Base-by-base conservation (phyloP, 148 eudicot genomes). In the Chenopodium formosanum region DNA sequence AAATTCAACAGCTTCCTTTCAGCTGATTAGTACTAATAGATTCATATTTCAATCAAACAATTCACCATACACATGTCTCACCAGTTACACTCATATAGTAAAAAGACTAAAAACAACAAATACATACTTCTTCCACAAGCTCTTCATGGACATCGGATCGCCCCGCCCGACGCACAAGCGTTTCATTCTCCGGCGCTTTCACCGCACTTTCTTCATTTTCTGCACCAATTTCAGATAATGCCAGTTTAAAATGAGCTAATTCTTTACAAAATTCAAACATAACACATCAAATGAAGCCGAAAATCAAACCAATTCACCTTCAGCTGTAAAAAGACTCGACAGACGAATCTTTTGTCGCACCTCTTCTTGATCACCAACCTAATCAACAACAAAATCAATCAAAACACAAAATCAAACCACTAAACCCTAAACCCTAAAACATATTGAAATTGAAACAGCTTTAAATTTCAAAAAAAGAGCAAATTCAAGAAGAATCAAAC, bases 311-410 rank as follows among this genome's bases (percentile, higher is more conserved):
- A 2, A 44, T 66, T 23, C 44, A 90, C 92, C 91, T 84, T 86
- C 85, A 25, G 84, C 82, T 23, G 52, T 78, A 29, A 88, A 78
- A 64, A 88, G 87, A 71, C 89, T 82, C 1, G 90, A 86, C 5
- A 86, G 78, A n/a, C 85, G 83, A 70, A 83, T 84, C 81, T 76
- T 83, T 67, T 86, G 78, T 1, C 47, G 47, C 65, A 62, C 71
- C 8, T 82, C 83, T 63, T 80, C 90, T 89, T 88, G 78, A 71
- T 1, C 56, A 66, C 74, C 72, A 84, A 83, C 56, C 64, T 70
- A 67, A 62, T 27, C 70, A 67, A 27, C 8, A 62, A 12, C 62
- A 14, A 17, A 56, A 56, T 56, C 62, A 56, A 56, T 56, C 66
- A 60, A 70, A 50, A 70, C 7, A 4, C 66, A n/a, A n/a, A 76